Conservation (phyloP, 441 rosid species). For the Macaranga tanarius region DNA sequence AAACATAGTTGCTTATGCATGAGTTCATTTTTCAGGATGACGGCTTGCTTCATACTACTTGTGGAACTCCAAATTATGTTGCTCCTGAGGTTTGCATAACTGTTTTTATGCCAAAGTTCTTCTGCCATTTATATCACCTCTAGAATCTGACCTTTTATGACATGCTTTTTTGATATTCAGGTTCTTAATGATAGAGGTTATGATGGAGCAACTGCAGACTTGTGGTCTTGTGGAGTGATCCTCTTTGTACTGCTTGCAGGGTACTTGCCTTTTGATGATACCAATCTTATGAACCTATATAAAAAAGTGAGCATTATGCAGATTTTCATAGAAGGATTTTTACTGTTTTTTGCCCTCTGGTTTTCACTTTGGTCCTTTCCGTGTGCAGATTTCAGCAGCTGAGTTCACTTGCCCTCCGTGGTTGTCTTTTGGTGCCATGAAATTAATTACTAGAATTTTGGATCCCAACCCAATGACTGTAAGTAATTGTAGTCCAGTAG, state of each 20-base stretch:
- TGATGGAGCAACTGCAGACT: constrained; percentile 91
- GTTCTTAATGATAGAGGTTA: constrained; percentile 96
- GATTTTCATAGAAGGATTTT: constrained; percentile 18
- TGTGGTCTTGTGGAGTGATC: constrained; percentile 99
- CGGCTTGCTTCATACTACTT: constrained; percentile 92
- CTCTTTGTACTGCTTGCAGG: constrained; percentile 98
- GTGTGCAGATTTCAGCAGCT: constrained; percentile 74
- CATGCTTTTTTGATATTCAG: constrained; percentile 38
- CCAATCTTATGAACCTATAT: constrained; percentile 88
- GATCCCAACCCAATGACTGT: constrained; percentile 95
- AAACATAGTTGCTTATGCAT: constrained; percentile 19
- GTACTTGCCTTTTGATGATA: constrained; percentile 96
- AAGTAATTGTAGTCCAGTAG: constrained; percentile 33
- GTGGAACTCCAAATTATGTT: constrained; percentile 98
- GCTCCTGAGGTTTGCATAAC: constrained; percentile 80
- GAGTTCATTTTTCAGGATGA: constrained; percentile 58
- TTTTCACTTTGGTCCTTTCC: constrained; percentile 19
- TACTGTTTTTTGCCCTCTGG: constrained; percentile 15
- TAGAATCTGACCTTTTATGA: constrained; percentile 11
- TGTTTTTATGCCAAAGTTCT: constrained; percentile 23
- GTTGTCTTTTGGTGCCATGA: constrained; percentile 84
- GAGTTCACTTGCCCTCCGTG: constrained; percentile 91
- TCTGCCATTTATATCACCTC: background rate
- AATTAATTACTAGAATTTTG: constrained; percentile 72
- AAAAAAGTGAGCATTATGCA: constrained; percentile 71